Base-by-base conservation (phyloP, 345 rosid species). In the Noccaea caerulescens region DNA sequence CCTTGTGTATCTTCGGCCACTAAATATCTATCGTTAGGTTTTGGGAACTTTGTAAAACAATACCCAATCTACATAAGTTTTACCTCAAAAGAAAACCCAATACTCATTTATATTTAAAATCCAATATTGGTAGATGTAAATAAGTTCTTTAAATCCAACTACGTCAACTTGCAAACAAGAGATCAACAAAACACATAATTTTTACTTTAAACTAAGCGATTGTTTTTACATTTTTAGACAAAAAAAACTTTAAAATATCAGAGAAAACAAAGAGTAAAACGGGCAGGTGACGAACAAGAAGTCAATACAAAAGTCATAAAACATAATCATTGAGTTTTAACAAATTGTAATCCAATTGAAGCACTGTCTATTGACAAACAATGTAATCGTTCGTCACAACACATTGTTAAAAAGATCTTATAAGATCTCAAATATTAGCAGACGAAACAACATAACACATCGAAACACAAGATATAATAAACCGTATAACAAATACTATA, bases 281-380 rank as follows among this genome's bases (percentile, higher is more conserved):
- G 30, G 53, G 20, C 11, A 47, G 1, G 20, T 2, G 58, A 23
- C n/a, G 7, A 14, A 47, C 30, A 47, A 9, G 16, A 41, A 63
- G 37, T 34, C 7, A 16, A 41, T 27, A 14, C 42, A 45, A 30
- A 62, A 45, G 54, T 45, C 53, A 18, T 6, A 32, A 25, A 33
- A 61, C 53, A 52, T n/a, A 61, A 61, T 71, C 38, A 71, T 62
- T 44, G 56, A 23, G 47, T 53, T 62, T 62, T 33, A 43, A 53
- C 37, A 16, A 62, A 39, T n/a, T 56, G 23, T 37, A 44, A 54
- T 36, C 56, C 63, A 53, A 43, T 18, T 44, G 63, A 16, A 72
- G 12, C 55, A 43, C 39, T 34, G 13, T 16, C 10, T 33, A 10
- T 51, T 51, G 53, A 50, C 36, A 60, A 52, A 18, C 27, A 32